Percentiles rank a stretch among this genome's conserved stretches.
Evolutionary conservation across 768 basidiomycete species (phyloP).

Genomic region (Bullera alba): DNA sequence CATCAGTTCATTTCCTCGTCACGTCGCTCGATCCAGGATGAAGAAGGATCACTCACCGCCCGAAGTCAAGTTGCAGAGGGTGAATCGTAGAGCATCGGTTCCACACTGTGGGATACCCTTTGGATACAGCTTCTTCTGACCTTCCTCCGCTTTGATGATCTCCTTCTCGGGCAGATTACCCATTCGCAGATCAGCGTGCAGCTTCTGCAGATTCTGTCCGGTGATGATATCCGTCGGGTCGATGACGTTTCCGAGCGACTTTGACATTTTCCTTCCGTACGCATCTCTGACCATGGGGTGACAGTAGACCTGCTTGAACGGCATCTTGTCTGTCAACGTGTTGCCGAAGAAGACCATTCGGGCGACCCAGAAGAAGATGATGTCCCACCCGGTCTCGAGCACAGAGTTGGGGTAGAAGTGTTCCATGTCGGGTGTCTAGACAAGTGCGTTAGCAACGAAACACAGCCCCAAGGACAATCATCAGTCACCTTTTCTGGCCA

Average conservation of each 20-base stretch:
- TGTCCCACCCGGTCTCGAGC: conserved; percentile 98
- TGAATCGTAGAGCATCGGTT: conserved; percentile 90
- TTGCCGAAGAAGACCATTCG: conserved; percentile 93
- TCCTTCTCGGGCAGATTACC: conserved; percentile 93
- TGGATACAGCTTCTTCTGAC: conserved; percentile 98
- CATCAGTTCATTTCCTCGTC: conserved; percentile 1
- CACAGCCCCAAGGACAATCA: conserved; percentile 1
- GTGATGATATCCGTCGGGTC: conserved; percentile 93
- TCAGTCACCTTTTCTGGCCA: conserved; percentile 89
- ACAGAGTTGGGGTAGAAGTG: conserved; percentile 83
- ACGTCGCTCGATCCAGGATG: background rate
- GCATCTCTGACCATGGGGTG: conserved; percentile 99
- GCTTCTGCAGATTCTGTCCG: conserved; percentile 66
- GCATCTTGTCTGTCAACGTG: conserved; percentile 79
- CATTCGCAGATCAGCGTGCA: conserved; percentile 77
- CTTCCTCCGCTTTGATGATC: conserved; percentile 78
- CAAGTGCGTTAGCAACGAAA: conserved; percentile 5
- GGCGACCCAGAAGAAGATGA: conserved; percentile 99
- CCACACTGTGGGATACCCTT: conserved; percentile 99
- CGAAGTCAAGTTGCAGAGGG: conserved; percentile 85
- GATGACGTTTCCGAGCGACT: conserved; percentile 94
- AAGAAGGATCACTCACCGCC: conserved; percentile 56
- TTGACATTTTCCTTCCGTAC: conserved; percentile 98
- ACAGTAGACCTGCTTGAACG: conserved; percentile 91
- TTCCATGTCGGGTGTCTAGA: conserved; percentile 66